Percentiles rank a stretch among this genome's conserved stretches.
Conservation (phyloP, 208 protist genomes). For the Naegleria lovaniensis region DNA sequence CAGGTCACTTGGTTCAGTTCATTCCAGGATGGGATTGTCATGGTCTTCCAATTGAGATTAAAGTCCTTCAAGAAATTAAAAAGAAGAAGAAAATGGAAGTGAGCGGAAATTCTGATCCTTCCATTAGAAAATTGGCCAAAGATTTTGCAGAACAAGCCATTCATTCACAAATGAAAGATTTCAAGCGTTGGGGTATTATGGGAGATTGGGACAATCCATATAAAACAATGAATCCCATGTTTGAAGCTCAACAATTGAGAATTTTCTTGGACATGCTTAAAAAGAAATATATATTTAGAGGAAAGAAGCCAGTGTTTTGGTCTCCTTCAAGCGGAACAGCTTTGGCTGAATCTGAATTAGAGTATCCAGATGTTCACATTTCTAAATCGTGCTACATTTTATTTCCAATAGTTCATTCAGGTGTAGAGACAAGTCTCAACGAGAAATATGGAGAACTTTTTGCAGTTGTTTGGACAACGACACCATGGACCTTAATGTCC, state of each 20-base stretch:
- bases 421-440: not conserved
- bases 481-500: conserved; percentile 68
- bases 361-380: conserved; percentile 59
- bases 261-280: conserved; percentile 40
- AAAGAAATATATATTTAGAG: conserved; percentile 51
- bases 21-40: conserved; percentile 76
- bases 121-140: conserved; percentile 42
- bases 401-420: conserved; percentile 35
- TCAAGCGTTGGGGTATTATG: conserved; percentile 48
- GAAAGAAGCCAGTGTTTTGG: conserved; percentile 65
- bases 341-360: conserved; percentile 63
- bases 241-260: conserved; percentile 53
- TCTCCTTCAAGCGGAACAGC: conserved; percentile 55
- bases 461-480: conserved; percentile 67
- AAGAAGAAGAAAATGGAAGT: conserved; percentile 15
- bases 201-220: conserved; percentile 59
- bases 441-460: not conserved
- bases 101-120: not conserved
- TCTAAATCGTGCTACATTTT: conserved; percentile 45
- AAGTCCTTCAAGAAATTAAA: conserved; percentile 48
- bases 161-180: conserved; percentile 38
- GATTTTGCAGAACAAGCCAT: conserved; percentile 45
- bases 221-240: conserved; percentile 46
- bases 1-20: conserved; percentile 44
- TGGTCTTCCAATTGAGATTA: conserved; percentile 72